Evolutionary conservation across 1,139 yeast genomes (phyloP), one percentile per base, ranked within the genome.

Genomic region (Candida smagusa): DNA sequence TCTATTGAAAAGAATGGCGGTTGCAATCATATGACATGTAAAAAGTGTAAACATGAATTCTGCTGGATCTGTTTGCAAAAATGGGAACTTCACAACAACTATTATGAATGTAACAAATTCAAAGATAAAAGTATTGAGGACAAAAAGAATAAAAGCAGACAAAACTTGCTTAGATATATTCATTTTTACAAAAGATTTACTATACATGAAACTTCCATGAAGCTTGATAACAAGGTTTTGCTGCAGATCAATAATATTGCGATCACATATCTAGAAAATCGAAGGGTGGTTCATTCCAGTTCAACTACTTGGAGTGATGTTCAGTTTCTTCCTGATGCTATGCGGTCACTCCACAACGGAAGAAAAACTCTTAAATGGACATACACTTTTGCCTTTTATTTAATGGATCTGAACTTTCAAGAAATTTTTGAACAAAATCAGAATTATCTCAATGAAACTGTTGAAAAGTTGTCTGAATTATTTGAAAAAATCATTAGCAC

Each of bases 1-100:
- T 46, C 51, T 1, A 82, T 82, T 43, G 89, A 86, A 52, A 85
- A 90, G 55, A 84, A 84, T 55, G 97, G 97, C 23, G 97, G 97
- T 0, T 92, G 97, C 61, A 90, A 92, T 61, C 98, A 92, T 62
- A 90, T 92, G 96, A 75, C 81, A 0, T 92, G 99, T 58, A 68
- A 77, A 5, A 83, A 81, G 44, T 92, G 99, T 59, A 58, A 59
- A 9, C 64, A 78, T 55, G 87, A 90, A 53, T 92, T 89, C 57
- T 92, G 99, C 58, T 92, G 99, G 99, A 81, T 89, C 35, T 92
- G 99, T 59, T 59, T 79, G 49, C 83, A 82, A 6, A 73, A 68
- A 25, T 94, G 98, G 98, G 53, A 56, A 1, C 64, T 63, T n/a
- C 98, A 92, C 61, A 68, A 72, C 27, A 65, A 72, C 35, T 81